Percentiles rank a stretch among this genome's conserved stretches.
Evolutionary conservation across 352 stramenopile genomes (phyloP).

Genomic region (Saprolegnia parasitica): DNA sequence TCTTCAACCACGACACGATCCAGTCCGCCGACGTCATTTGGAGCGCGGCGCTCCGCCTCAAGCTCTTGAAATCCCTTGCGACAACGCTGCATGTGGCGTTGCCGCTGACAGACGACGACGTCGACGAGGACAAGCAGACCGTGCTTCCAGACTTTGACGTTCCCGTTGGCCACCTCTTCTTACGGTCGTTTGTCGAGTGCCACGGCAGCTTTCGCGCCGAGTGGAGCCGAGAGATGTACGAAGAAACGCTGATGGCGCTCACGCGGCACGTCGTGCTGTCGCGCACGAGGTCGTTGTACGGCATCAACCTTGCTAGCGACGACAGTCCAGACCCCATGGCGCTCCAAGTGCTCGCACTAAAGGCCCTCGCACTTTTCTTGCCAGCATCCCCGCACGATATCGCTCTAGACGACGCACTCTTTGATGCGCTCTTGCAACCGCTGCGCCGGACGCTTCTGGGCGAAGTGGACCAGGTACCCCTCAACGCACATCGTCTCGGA

Average conservation of each 20-base stretch:
- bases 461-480: constrained; percentile 64
- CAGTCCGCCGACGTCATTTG: constrained; percentile 72
- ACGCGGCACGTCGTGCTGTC: constrained; percentile 44
- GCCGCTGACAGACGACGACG: background rate
- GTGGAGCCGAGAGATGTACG: constrained; percentile 72
- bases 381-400: constrained; percentile 49
- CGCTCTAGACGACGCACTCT: constrained; percentile 52
- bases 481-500: background rate
- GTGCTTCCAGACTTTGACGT: constrained; percentile 36
- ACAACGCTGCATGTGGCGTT: background rate
- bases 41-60: constrained; percentile 49
- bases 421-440: constrained; percentile 54
- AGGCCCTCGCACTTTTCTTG: constrained; percentile 58
- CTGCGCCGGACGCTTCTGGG: constrained; percentile 60
- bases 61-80: constrained; percentile 46
- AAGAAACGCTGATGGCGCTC: constrained; percentile 54
- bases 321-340: constrained; percentile 54
- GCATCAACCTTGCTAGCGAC: constrained; percentile 26
- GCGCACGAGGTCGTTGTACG: constrained; percentile 50
- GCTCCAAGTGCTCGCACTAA: constrained; percentile 73
- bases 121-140: background rate
- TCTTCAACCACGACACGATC: constrained; percentile 70
- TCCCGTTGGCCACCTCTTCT: constrained; percentile 76
- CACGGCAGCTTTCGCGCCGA: constrained; percentile 71
- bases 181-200: constrained; percentile 74